Conservation (phyloP, 768 basidiomycete genomes). For the Glaciozyma martinii region DNA sequence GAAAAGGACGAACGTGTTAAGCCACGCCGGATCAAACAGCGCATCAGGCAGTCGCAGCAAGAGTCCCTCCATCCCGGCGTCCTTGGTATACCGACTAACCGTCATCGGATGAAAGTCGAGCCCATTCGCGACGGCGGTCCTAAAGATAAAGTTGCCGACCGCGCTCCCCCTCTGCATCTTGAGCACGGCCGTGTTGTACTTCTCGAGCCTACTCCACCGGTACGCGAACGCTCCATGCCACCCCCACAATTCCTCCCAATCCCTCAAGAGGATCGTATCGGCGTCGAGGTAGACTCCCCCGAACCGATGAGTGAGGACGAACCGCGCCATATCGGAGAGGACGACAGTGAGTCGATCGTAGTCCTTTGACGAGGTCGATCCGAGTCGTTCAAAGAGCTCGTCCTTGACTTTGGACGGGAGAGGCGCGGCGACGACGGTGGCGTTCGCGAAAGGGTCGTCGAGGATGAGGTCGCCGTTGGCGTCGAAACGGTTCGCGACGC, state of each 20-base stretch:
- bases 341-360: constrained; percentile 91
- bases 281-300: constrained; percentile 96
- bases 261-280: constrained; percentile 87
- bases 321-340: constrained; percentile 92
- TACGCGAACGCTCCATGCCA: constrained; percentile 96
- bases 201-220: constrained; percentile 82
- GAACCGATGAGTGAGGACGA: constrained; percentile 91
- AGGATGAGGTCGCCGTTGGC: background rate
- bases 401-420: constrained; percentile 39
- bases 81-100: constrained; percentile 78
- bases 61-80: constrained; percentile 73
- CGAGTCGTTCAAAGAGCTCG: constrained; percentile 67
- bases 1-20: constrained; percentile 54
- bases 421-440: background rate
- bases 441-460: background rate
- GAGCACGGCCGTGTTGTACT: constrained; percentile 93
- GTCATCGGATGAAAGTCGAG: constrained; percentile 98
- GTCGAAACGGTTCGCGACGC: too few relatives aligned
- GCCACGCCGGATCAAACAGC: constrained; percentile 92
- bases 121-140: constrained; percentile 84
- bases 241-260: constrained; percentile 98
- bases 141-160: constrained; percentile 84
- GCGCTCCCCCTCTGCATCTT: constrained; percentile 88
- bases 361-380: constrained; percentile 74
- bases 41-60: constrained; percentile 87